These are phyloP conservation scores for Nemania sp. DNA, from an alignment of 2,329 filamentous ascomycete species.

Conservation along the genomic window DNA sequence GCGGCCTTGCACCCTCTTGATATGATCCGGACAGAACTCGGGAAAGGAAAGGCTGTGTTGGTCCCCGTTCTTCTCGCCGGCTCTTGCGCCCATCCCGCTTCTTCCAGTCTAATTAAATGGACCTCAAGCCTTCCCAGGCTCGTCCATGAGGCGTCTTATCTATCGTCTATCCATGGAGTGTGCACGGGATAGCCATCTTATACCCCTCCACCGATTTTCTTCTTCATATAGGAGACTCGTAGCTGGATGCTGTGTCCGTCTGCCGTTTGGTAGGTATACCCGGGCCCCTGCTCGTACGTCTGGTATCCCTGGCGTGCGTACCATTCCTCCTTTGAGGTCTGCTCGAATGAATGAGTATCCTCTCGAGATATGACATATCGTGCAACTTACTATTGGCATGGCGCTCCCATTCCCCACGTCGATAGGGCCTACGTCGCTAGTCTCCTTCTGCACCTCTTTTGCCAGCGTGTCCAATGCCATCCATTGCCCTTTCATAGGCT, in stretches of 20 bases:
- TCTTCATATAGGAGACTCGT: conserved; percentile 47
- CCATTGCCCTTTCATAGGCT: conserved; percentile 51
- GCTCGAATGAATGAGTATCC: conserved; percentile 12
- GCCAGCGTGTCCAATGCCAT: conserved; percentile 54
- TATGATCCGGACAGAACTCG: conserved; percentile 7
- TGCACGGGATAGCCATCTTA: conserved; percentile 1
- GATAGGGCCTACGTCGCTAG: conserved; percentile 41
- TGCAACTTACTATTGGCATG: conserved; percentile 46
- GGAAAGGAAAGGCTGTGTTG: conserved; percentile 19
- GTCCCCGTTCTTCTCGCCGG: conserved; percentile 5
- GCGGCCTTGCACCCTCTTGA: conserved; percentile 23
- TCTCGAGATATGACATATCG: conserved; percentile 1
- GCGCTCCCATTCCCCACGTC: conserved; percentile 43
- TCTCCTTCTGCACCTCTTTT: conserved; percentile 48
- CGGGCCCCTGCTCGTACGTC: conserved; percentile 40
- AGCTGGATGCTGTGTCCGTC: conserved; percentile 39
- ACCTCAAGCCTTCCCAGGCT: conserved; percentile 23
- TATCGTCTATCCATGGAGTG: conserved; percentile 29
- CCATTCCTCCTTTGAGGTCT: conserved; percentile 49
- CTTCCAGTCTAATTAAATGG: conserved; percentile 25
- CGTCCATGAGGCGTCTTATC: not conserved
- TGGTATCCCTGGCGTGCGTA: conserved; percentile 47
- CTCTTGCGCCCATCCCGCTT: conserved; percentile 1
- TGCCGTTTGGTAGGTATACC: conserved; percentile 36
- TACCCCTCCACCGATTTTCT: conserved; percentile 36